Evolutionary conservation across 192 early-diverging fungal species (phyloP), one percentile per base, ranked within the genome.

Genomic region (Irineochytrium annulatum): DNA sequence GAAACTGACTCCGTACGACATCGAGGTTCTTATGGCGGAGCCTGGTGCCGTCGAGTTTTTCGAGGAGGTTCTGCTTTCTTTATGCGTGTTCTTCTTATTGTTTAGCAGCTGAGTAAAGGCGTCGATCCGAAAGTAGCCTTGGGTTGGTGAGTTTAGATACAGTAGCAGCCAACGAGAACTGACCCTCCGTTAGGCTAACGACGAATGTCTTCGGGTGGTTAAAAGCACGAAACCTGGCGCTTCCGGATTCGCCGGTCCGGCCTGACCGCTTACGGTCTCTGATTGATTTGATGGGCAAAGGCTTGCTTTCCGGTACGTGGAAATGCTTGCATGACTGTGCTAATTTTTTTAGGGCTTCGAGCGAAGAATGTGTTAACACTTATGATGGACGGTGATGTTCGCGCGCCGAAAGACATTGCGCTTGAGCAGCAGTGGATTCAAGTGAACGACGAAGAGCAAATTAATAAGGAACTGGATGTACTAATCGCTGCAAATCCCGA

Each of bases 41-140:
- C 74, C 82, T 19, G 88, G 86, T 0, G 87, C 87, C 41, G 70
- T 90, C 0, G 77, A 77, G 19, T 90, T 86, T 54, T 95, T 88
- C 78, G 91, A 93, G 59, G 57, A 82, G 34, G 75, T 85, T n/a
- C 26, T 33, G n/a, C 20, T 29, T 28, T 16, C 20, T 56, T 65
- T 8, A 44, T 0, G 0, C 17, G 34, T 59, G 27, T 33, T 32
- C 24, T 62, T 53, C 16, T 31, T 35, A 20, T 34, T 28, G 22
- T 70, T 34, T 60, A 74, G 17, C 39, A 62, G 17, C 69, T 70
- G 58, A 31, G 57, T 6, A 45, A 73, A 20, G 48, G 57, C 16
- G 55, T 65, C 3, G 73, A 72, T 54, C 43, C 27, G 57, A 66
- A 57, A 53, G 59, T 59, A 62, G 54, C 35, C 34, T 65, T 24